Evolutionary conservation across 1,284 basidiomycete genomes (phyloP).

Genomic region (Cryptococcus hybrid): DNA sequence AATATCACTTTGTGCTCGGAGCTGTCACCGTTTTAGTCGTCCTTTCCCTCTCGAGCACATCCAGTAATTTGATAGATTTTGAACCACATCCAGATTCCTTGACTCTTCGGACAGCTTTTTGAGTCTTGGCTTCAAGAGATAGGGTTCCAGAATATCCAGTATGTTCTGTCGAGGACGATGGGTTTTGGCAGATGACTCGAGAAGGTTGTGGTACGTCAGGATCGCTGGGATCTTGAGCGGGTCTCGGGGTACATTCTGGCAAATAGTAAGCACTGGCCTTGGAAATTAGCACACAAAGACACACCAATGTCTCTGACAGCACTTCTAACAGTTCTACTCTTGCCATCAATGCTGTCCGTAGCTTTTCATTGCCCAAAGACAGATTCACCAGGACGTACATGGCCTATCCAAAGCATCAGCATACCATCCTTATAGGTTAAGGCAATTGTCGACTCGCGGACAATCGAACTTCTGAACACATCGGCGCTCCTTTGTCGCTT

Average conservation of each 20-base stretch:
- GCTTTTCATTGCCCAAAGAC: slow-evolving; percentile 40
- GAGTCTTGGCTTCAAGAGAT: slow-evolving; percentile 34
- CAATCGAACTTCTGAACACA: background rate
- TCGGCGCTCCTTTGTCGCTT: background rate
- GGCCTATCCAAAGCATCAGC: background rate
- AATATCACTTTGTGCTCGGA: too few relatives aligned
- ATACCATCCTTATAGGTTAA: background rate
- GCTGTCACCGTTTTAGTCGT: too few relatives aligned
- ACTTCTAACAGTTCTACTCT: slow-evolving; percentile 37
- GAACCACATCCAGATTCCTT: slow-evolving; percentile 26
- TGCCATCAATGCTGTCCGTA: slow-evolving; percentile 26
- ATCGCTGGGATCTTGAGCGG: slow-evolving; percentile 40
- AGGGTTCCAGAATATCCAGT: slow-evolving; percentile 41
- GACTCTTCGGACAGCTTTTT: slow-evolving; percentile 27
- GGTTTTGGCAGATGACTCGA: slow-evolving; percentile 37
- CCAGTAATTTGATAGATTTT: slow-evolving; percentile 25
- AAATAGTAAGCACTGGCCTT: background rate
- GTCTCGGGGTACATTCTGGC: slow-evolving; percentile 3
- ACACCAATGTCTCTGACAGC: slow-evolving; percentile 33
- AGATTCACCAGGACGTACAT: slow-evolving; percentile 43
- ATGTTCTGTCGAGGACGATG: slow-evolving; percentile 35
- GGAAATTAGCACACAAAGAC: slow-evolving; percentile 5
- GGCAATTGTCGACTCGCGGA: background rate
- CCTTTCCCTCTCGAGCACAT: slow-evolving; percentile 28
- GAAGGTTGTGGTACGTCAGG: slow-evolving; percentile 37